Percentiles rank a stretch among this genome's conserved stretches.
These are phyloP conservation scores for Poronia punctata DNA, from an alignment of 495 filamentous ascomycete species.

Conservation along the genomic window DNA sequence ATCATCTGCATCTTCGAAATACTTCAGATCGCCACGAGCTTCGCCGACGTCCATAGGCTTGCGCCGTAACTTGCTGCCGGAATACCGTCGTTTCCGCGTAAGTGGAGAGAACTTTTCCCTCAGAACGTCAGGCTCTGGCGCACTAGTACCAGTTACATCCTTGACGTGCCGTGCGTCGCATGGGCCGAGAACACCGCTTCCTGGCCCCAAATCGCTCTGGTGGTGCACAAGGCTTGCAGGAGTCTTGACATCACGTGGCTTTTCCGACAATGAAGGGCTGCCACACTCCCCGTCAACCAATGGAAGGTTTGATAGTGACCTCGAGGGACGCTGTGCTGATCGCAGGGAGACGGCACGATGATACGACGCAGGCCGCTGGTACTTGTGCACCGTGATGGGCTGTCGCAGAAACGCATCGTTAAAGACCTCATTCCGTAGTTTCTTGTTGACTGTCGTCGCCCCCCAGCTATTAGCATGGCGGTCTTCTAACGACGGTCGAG, in stretches of 20 bases:
- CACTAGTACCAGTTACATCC: constrained; percentile 48
- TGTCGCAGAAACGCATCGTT: constrained; percentile 89
- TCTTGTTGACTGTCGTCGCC: constrained; percentile 87
- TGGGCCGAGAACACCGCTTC: constrained; percentile 4
- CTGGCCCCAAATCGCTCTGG: constrained; percentile 26
- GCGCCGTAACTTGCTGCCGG: constrained; percentile 67
- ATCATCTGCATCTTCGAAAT: constrained; percentile 68
- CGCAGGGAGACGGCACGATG: constrained; percentile 50
- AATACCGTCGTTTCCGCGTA: constrained; percentile 60
- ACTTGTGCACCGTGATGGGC: constrained; percentile 53
- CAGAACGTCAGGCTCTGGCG: constrained; percentile 46
- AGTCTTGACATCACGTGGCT: constrained; percentile 5
- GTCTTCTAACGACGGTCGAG: constrained; percentile 38
- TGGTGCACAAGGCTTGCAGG: constrained; percentile 18
- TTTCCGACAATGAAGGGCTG: constrained; percentile 1
- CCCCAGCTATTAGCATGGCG: constrained; percentile 75
- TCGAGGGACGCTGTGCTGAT: constrained; percentile 23
- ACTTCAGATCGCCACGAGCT: constrained; percentile 66
- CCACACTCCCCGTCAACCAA: constrained; percentile 4
- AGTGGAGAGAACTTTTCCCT: constrained; percentile 26
- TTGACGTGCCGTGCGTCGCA: constrained; percentile 23
- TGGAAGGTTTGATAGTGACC: background rate
- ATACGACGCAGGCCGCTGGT: constrained; percentile 50
- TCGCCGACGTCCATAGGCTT: constrained; percentile 56
- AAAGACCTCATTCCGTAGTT: constrained; percentile 83